phyloP scores from a whole-genome alignment of 208 protist species.

The Jaenimonas drosophilae region DNA sequence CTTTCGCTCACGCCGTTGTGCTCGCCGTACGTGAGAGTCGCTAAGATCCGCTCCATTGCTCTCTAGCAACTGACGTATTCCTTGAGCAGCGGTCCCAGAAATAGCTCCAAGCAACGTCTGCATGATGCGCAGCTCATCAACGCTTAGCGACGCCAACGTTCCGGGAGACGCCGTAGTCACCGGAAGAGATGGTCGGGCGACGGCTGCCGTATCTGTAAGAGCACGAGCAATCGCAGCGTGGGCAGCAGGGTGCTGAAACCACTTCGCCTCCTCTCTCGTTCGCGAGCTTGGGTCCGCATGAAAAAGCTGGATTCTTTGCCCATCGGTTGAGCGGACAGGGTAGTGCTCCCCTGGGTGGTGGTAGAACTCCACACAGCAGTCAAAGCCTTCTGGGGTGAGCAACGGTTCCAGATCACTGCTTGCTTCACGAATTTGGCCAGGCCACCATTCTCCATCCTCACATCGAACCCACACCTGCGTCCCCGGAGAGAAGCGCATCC shows the following conservation, averaged over 20 bases:
- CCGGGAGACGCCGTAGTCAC: not conserved
- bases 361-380: slow-evolving; percentile 70
- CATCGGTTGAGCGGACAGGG: slow-evolving; percentile 19
- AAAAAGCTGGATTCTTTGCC: slow-evolving; percentile 19
- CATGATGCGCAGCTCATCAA: slow-evolving; percentile 43
- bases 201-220: slow-evolving; percentile 6
- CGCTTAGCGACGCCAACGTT: slow-evolving; percentile 10
- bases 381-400: slow-evolving; percentile 14
- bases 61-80: too few relatives aligned
- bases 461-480: slow-evolving; percentile 71
- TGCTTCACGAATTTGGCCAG: slow-evolving; percentile 23
- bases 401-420: slow-evolving; percentile 15
- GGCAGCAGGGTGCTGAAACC: slow-evolving; percentile 19
- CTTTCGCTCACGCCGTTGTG: too few relatives aligned
- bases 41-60: too few relatives aligned
- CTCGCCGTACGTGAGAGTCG: too few relatives aligned
- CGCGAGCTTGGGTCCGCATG: slow-evolving; percentile 18
- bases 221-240: slow-evolving; percentile 11
- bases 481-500: slow-evolving; percentile 27
- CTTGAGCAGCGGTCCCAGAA: too few relatives aligned
- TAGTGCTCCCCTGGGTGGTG: slow-evolving; percentile 60
- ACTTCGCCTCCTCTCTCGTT: slow-evolving; percentile 21
- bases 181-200: not conserved
- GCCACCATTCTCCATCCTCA: slow-evolving; percentile 81
- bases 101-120: slow-evolving; percentile 35